Base-by-base conservation (phyloP, 1,139 yeast genomes). In the Sugiyamaella neomexicana region DNA sequence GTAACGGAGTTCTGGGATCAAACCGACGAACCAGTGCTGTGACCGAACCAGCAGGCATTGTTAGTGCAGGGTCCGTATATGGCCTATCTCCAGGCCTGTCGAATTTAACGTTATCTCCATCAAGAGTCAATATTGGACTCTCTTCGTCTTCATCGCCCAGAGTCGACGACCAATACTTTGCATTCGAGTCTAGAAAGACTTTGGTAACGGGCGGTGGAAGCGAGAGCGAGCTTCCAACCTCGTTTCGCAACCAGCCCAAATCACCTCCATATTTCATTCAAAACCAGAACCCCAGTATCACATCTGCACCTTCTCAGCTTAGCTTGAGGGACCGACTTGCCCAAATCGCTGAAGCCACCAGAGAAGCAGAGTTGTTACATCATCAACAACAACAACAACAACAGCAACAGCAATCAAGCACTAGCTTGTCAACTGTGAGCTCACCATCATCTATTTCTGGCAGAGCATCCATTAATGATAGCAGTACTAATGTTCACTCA, bases 311-410 rank as follows among this genome's bases (percentile, higher is more conserved):
- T 16, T 29, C 40, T 3, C 40, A 40, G n/a, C 16, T 34, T 5
- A 49, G 52, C 36, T 32, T 62, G 23, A 51, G 59, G 16, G 65
- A 63, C 42, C 83, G 86, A 68, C 86, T 87, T 66, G 76, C 88
- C 6, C 74, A 82, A n/a, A 85, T 87, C 16, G 89, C 89, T 10
- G 95, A 87, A 57, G 88, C 89, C 38, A 87, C 95, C 0, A 75
- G 89, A 61, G 91, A 86, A 59, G 80, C 86, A 40, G 95, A 87
- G 64, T 67, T 82, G 42, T 66, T 77, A 20, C 61, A 57, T 5
- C 60, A 59, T 29, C 54, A 56, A 57, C 57, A 53, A 16, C 46
- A 50, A 15, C 44, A 16, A 16, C 27, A 41, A 13, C 16, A 25
- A 25, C 17, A 25, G 38, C 45, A 25, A 16, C 46, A 39, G 31